Evolutionary conservation across 352 stramenopile genomes (phyloP), one percentile per base, ranked within the genome.

Genomic region (Phytopythium chamaehyphon): DNA sequence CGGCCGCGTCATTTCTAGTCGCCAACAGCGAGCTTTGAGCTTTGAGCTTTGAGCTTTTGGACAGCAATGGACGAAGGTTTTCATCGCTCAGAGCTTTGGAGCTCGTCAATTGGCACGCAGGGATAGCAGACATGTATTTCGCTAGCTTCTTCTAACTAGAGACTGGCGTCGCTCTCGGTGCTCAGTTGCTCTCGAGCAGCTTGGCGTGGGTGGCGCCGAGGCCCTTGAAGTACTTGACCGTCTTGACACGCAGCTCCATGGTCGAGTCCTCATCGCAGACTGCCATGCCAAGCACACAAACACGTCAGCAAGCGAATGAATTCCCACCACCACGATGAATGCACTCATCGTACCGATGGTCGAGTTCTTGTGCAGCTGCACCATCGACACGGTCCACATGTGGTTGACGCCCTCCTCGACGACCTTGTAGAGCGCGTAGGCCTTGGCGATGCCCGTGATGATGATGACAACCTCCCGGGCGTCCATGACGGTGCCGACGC

Each of bases 251-350:
- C 24, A 96, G 78, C 59, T 96, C 86, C 53, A 88, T 73, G 3
- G 86, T 96, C 19, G 86, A 86, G 48, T 96, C 86, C 58, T 95
- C 86, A 48, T 96, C 86, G 56, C 86, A 96, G n/a, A 95, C 86
- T 87, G 47, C 28, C 5, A 4, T 10, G 38, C 36, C n/a, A n/a
- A 33, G 28, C 28, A 33, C n/a, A n/a, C n/a, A 33, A 33, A 33
- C 28, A 9, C 28, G 28, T 33, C 28, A 33, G 28, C 5, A 33
- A 9, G 9, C n/a, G n/a, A n/a, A n/a, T n/a, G n/a, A n/a, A n/a
- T n/a, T n/a, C n/a, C n/a, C n/a, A n/a, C n/a, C n/a, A n/a, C n/a
- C n/a, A 33, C 28, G 28, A 33, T 33, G 9, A 33, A 33, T 9
- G 28, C 14, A 2, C 22, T 43, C n/a, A 21, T 47, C 54, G 49